These are phyloP conservation scores for Fragilaria radians DNA, from an alignment of 108 stramenopile genomes.

Conservation along the genomic window DNA sequence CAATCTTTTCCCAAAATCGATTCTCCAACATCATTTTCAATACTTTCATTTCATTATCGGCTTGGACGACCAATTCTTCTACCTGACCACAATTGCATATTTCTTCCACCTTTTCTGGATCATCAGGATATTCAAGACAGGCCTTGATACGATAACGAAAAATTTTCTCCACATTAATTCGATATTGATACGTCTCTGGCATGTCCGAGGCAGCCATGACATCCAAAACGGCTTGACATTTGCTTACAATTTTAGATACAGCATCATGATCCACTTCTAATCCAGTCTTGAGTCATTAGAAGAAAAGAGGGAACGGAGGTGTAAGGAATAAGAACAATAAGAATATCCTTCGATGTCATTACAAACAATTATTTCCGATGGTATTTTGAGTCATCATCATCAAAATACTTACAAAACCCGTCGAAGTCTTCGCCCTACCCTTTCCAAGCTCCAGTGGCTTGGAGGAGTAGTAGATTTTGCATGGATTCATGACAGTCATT, in stretches of 20 bases:
- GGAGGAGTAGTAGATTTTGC: too few relatives aligned
- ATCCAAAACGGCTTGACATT: slow-evolving; percentile 80
- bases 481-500: too few relatives aligned
- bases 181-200: slow-evolving; percentile 81
- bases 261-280: slow-evolving; percentile 81
- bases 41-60: slow-evolving; percentile 86
- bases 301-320: not conserved
- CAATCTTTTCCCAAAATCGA: slow-evolving; percentile 77
- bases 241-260: slow-evolving; percentile 68
- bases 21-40: slow-evolving; percentile 81
- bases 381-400: too few relatives aligned
- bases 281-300: slow-evolving; percentile 48
- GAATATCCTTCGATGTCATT: too few relatives aligned
- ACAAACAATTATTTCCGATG: too few relatives aligned
- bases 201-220: slow-evolving; percentile 77
- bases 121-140: slow-evolving; percentile 59
- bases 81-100: slow-evolving; percentile 85
- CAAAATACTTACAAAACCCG: slow-evolving; percentile 59
- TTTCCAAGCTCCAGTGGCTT: slow-evolving; percentile 71
- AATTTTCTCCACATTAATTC: slow-evolving; percentile 77
- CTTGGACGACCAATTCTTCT: slow-evolving; percentile 87
- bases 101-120: slow-evolving; percentile 84
- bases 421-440: slow-evolving; percentile 83
- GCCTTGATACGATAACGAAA: slow-evolving; percentile 68
- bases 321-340: not conserved